Conservation (phyloP, 169 alveolate genomes). For the Babesia divergens region DNA sequence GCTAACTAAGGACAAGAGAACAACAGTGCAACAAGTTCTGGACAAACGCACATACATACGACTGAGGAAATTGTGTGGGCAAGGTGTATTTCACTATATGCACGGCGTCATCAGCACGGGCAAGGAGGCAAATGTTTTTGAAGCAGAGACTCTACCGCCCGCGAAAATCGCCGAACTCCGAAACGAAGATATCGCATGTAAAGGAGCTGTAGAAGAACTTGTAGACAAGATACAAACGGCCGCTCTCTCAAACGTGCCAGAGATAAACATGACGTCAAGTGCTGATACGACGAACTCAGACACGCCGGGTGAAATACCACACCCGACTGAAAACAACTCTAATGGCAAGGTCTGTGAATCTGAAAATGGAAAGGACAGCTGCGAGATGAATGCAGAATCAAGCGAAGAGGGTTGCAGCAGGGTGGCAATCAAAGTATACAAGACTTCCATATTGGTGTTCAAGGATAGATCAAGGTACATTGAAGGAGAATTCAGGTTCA, state of each 20-base stretch:
- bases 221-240: slow-evolving; percentile 69
- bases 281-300: no score
- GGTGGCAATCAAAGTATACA: slow-evolving; percentile 96
- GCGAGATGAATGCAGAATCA: not conserved
- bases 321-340: not conserved
- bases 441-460: slow-evolving; percentile 96
- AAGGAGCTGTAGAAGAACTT: not conserved
- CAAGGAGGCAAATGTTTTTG: slow-evolving; percentile 96
- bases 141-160: slow-evolving; percentile 70
- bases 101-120: slow-evolving; percentile 97
- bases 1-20: slow-evolving; percentile 91
- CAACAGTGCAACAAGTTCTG: slow-evolving; percentile 94
- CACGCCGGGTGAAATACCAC: not conserved
- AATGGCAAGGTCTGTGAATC: not conserved
- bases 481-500: slow-evolving; percentile 97
- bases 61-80: slow-evolving; percentile 85
- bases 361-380: not conserved
- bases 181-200: slow-evolving; percentile 12
- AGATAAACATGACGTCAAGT: no score
- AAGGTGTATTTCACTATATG: slow-evolving; percentile 86
- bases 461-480: slow-evolving; percentile 98
- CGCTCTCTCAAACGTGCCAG: no score
- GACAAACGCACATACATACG: slow-evolving; percentile 92
- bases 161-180: slow-evolving; percentile 47
- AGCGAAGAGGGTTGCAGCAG: slow-evolving; percentile 43